These are phyloP conservation scores for Paratinospora sagittata DNA, from an alignment of 164 flowering plant species.

Conservation along the genomic window DNA sequence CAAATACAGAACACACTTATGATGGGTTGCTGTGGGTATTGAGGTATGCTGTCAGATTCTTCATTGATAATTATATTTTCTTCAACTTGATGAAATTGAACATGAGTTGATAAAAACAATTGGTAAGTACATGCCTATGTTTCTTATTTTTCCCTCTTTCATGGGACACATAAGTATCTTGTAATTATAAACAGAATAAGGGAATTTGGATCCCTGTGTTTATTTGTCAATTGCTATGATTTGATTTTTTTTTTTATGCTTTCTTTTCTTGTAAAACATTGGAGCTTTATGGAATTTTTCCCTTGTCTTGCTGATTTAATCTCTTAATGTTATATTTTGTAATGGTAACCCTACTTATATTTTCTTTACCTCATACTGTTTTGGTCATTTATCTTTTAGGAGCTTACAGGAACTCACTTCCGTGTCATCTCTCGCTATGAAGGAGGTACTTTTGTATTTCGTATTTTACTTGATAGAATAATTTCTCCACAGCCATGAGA, in stretches of 20 bases:
- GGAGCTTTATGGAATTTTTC: no score
- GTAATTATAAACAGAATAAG: no score
- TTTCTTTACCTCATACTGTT: constrained; percentile 1
- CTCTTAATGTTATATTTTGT: not conserved
- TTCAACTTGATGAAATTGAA: not conserved
- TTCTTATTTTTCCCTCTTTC: no score
- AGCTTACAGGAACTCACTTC: constrained; percentile 63
- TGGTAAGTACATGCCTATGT: not conserved
- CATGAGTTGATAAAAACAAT: not conserved
- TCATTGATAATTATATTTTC: not conserved
- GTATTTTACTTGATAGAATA: not conserved
- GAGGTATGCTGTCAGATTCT: constrained; percentile 44
- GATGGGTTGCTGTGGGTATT: constrained; percentile 82
- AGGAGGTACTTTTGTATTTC: constrained; percentile 34
- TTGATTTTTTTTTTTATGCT: no score
- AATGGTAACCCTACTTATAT: not conserved
- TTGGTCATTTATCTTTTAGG: constrained; percentile 37
- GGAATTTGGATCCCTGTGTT: no score
- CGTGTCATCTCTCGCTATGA: constrained; percentile 24
- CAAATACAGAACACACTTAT: constrained; percentile 59
- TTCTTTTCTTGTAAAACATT: no score
- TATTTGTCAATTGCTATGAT: no score
- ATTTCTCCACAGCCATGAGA: not conserved
- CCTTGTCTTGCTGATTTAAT: no score
- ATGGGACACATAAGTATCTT: no score